Evolutionary conservation across 345 rosid genomes (phyloP), one percentile per base, ranked within the genome.

Genomic region (Sapria himalayana): DNA sequence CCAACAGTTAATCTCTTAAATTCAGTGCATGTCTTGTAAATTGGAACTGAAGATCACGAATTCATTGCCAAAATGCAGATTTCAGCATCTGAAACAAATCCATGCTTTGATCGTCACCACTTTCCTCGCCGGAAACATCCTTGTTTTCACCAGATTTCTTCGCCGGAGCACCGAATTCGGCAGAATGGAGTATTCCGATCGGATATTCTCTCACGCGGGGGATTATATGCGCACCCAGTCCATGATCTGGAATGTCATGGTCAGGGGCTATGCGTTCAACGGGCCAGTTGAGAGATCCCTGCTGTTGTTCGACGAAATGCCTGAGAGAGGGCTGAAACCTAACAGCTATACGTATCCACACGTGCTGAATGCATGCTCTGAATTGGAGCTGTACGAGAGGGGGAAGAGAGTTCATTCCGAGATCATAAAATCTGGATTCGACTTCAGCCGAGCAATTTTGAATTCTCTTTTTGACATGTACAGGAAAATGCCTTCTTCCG

Each of bases 321-420:
- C 57, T 11, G 43, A 19, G 40, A 44, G 17, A 14, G 49, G 66
- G 14, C 34, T 49, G 39, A 50, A 51, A 2, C 64, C 70, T 1
- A 67, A 60, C 43, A 59, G 57, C 10, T 67, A 59, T 41, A 57
- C 66, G 22, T 46, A 63, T 17, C 67, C 66, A 11, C 60, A 60
- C 42, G 66, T 60, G 2, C 59, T 60, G 5, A 63, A 63, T 50
- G 67, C 64, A 15, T 60, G 59, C 11, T 60, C 51, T 7, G 12
- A 7, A 5, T 19, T 14, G 24, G 47, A 41, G 17, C 14, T 16
- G 32, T 56, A 39, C 9, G 37, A 59, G 61, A 44, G 43, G 18
- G 55, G 56, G 12, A 42, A 43, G 34, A 17, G 32, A 24, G 63
- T 64, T 10, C 65, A 61, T 48, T 45, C 43, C 51, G 55, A 47